Conservation (phyloP, 2,329 filamentous ascomycete species). For the Fusarium vanettenii region DNA sequence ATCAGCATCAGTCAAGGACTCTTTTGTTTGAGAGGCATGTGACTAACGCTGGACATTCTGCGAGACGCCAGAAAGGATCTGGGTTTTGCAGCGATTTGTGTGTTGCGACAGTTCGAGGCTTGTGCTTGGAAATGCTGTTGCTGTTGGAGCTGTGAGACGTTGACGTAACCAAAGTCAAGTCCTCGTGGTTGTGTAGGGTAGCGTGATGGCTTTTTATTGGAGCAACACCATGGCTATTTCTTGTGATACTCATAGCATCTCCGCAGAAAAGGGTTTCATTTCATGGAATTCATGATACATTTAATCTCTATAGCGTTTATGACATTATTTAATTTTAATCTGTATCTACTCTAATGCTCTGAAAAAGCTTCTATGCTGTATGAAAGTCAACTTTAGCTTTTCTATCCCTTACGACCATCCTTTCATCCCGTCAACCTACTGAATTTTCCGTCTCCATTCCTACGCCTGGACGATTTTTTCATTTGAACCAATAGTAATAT, state of each 20-base stretch:
- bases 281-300: background rate
- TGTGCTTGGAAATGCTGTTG: conserved; percentile 4
- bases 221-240: background rate
- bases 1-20: conserved; percentile 41
- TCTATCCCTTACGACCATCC: background rate
- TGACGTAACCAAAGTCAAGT: background rate
- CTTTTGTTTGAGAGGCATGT: background rate
- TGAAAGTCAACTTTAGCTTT: no score
- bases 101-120: background rate
- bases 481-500: background rate
- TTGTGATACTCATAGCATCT: background rate
- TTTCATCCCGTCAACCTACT: background rate
- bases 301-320: no score
- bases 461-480: background rate
- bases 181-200: conserved; percentile 27
- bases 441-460: background rate
- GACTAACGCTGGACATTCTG: conserved; percentile 42
- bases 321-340: no score
- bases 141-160: background rate
- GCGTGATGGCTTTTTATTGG: background rate
- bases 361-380: no score
- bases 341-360: no score
- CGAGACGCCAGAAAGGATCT: background rate
- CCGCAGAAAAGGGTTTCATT: background rate
- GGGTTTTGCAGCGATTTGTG: background rate